Evolutionary conservation across 2,329 filamentous ascomycete genomes (phyloP).

Genomic region (Paecilomyces sp.): DNA sequence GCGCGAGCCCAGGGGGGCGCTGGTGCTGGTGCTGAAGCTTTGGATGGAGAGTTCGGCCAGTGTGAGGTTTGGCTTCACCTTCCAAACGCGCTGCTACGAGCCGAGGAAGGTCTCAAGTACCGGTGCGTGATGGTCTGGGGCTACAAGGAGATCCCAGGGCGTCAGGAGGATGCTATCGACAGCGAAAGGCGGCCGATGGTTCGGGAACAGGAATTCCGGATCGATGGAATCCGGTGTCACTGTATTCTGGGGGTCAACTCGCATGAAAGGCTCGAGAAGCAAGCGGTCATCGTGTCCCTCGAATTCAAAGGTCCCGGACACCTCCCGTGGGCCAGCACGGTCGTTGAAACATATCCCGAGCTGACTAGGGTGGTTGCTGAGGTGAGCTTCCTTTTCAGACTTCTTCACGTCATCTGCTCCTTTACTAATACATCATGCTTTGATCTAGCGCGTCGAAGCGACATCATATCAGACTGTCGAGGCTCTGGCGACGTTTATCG

Average conservation of each 20-base stretch:
- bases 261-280: constrained; percentile 45
- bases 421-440: constrained; percentile 8
- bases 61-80: constrained; percentile 33
- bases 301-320: constrained; percentile 27
- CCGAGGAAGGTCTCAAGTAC: constrained; percentile 34
- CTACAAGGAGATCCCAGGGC: constrained; percentile 15
- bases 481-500: constrained; percentile 42
- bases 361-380: constrained; percentile 32
- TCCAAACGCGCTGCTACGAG: constrained; percentile 39
- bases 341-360: constrained; percentile 32
- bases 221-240: constrained; percentile 37
- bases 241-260: constrained; percentile 47
- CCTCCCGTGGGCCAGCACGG: constrained; percentile 22
- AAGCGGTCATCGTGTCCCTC: constrained; percentile 38
- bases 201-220: constrained; percentile 31
- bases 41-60: constrained; percentile 23
- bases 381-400: constrained; percentile 17
- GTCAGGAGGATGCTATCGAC: constrained; percentile 12
- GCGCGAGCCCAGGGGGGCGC: constrained; percentile 5
- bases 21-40: constrained; percentile 8
- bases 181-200: constrained; percentile 18
- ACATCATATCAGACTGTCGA: constrained; percentile 46
- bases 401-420: constrained; percentile 2
- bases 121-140: constrained; percentile 27
- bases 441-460: constrained; percentile 35